Conservation (phyloP, 495 filamentous ascomycete genomes). For the Podospora conica region DNA sequence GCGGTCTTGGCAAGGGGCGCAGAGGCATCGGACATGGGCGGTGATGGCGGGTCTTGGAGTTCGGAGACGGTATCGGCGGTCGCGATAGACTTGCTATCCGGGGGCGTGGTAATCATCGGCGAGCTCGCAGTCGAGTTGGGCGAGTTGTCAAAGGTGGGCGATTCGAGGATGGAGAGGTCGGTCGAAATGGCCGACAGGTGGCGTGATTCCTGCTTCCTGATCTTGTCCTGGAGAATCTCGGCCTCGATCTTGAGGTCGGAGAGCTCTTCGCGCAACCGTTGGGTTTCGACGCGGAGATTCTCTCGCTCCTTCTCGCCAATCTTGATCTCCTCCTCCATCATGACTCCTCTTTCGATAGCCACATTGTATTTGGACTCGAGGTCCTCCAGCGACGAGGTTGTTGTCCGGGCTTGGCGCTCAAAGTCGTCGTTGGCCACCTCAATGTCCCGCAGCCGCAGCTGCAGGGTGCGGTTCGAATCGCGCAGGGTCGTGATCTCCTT, state of each 20-base stretch:
- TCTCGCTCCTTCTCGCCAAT: constrained; percentile 87
- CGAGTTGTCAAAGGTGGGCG: constrained; percentile 52
- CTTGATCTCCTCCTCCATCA: constrained; percentile 92
- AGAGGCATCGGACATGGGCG: constrained; percentile 68
- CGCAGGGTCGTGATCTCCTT: constrained; percentile 92
- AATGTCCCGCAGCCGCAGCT: constrained; percentile 82
- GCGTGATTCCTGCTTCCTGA: constrained; percentile 55
- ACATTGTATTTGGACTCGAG: constrained; percentile 95
- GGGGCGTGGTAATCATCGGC: constrained; percentile 65
- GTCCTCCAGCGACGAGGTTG: constrained; percentile 90
- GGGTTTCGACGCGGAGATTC: constrained; percentile 74
- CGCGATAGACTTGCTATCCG: constrained; percentile 54
- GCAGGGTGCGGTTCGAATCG: constrained; percentile 72
- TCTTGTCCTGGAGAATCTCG: constrained; percentile 89
- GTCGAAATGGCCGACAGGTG: constrained; percentile 48
- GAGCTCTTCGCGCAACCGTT: constrained; percentile 82
- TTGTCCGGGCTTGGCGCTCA: constrained; percentile 90
- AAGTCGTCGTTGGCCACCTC: constrained; percentile 98
- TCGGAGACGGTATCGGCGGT: constrained; percentile 39
- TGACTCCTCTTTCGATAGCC: constrained; percentile 81
- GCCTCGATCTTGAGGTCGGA: constrained; percentile 90
- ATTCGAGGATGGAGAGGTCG: constrained; percentile 47
- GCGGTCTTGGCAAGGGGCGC: constrained; percentile 35
- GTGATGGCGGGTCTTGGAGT: constrained; percentile 48
- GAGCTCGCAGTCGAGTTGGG: constrained; percentile 61